These are phyloP conservation scores for Alternaria sp. DNA, from an alignment of 2,329 filamentous ascomycete species.

Conservation along the genomic window DNA sequence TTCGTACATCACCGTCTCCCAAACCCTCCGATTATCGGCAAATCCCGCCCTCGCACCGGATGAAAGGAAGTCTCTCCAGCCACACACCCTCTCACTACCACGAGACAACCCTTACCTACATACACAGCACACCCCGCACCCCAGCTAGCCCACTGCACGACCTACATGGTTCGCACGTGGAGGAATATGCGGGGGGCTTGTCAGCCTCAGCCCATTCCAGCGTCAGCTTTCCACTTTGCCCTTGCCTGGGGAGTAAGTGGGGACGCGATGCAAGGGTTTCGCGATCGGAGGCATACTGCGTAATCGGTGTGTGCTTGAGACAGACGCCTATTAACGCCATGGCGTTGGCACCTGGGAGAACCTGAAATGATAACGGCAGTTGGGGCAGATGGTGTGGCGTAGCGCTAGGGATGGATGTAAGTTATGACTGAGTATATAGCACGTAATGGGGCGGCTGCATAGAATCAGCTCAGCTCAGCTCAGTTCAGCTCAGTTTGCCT, in stretches of 20 bases:
- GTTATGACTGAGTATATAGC: neutral
- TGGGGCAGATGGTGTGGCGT: neutral
- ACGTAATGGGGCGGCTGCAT: neutral
- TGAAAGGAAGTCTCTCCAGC: neutral
- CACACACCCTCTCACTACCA: neutral
- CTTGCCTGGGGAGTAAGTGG: neutral
- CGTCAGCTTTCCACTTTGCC: neutral
- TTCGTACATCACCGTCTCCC: neutral
- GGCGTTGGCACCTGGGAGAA: neutral
- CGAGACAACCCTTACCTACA: neutral
- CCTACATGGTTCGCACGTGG: conserved; percentile 8
- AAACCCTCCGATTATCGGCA: neutral
- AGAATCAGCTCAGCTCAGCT: too few species aligned
- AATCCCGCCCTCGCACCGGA: neutral
- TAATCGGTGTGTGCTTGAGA: neutral
- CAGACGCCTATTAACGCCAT: neutral
- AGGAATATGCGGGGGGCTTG: neutral
- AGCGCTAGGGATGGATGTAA: neutral
- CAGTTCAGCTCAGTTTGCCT: too few species aligned
- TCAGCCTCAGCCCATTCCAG: neutral
- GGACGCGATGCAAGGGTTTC: neutral
- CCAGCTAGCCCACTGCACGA: neutral
- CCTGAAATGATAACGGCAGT: neutral
- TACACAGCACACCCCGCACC: neutral
- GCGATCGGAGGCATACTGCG: neutral